phyloP scores from a whole-genome alignment of 192 early-diverging fungal species.

The Entomortierella parvispora region DNA sequence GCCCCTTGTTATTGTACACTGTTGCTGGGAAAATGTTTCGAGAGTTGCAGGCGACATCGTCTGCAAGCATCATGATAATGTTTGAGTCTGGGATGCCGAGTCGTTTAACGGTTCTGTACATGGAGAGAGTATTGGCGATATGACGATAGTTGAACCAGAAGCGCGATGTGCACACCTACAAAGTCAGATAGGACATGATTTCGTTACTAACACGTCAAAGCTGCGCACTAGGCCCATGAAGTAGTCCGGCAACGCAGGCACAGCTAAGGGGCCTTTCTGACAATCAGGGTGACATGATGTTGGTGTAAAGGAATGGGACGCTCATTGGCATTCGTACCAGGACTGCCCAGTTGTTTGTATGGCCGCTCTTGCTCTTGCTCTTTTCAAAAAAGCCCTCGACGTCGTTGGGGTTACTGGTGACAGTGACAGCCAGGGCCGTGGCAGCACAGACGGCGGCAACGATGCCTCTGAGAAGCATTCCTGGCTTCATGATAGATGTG shows the following conservation, averaged over 20 bases:
- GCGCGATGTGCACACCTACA: conserved; percentile 92
- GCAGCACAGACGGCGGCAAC: conserved; percentile 17
- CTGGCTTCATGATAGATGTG: conserved; percentile 18
- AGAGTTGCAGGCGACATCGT: conserved; percentile 98
- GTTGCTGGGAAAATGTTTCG: conserved; percentile 93
- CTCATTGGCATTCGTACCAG: conserved; percentile 72
- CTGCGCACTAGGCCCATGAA: neutral
- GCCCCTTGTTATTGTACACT: conserved; percentile 90
- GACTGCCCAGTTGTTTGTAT: conserved; percentile 99
- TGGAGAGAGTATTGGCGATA: conserved; percentile 97
- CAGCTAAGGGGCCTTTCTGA: too few species aligned
- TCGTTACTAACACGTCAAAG: too few species aligned
- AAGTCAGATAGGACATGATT: conserved; percentile 3
- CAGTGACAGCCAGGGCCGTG: conserved; percentile 26
- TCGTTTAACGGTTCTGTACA: conserved; percentile 98
- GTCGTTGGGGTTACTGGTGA: conserved; percentile 30
- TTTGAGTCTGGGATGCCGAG: conserved; percentile 98
- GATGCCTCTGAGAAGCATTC: conserved; percentile 20
- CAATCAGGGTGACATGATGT: too few species aligned
- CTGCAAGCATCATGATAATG: conserved; percentile 99
- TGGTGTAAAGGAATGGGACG: neutral
- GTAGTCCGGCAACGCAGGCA: neutral
- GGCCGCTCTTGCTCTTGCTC: conserved; percentile 61
- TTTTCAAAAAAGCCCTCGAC: conserved; percentile 68
- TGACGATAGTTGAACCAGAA: conserved; percentile 99